Conservation (phyloP, 306 rosid genomes). For the Quercus parvula region DNA sequence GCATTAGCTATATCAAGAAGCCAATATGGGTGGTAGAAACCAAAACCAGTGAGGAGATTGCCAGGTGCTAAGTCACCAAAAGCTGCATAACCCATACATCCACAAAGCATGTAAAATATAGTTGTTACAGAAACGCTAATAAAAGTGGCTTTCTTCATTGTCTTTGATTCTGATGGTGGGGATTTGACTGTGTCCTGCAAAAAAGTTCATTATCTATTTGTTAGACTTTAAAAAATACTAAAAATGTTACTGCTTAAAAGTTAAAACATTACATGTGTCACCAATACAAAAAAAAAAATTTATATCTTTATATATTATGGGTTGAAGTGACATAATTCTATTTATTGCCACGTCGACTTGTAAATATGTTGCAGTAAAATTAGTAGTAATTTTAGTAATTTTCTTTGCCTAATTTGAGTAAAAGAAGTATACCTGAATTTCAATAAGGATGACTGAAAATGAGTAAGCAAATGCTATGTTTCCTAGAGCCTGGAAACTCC, state of each 20-base stretch:
- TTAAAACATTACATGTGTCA: too few relatives aligned
- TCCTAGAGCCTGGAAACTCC: conserved; percentile 62
- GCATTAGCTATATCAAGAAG: conserved; percentile 74
- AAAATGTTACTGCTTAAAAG: too few relatives aligned
- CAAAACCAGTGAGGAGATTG: conserved; percentile 87
- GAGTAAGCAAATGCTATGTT: conserved; percentile 65
- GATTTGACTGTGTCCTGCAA: conserved; percentile 74
- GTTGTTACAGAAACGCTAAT: conserved; percentile 61
- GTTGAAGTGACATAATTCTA: too few relatives aligned
- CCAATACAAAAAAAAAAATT: too few relatives aligned
- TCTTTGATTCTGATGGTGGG: conserved; percentile 80
- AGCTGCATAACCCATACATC: conserved; percentile 86
- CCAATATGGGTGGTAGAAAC: conserved; percentile 79
- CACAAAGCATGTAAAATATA: conserved; percentile 67
- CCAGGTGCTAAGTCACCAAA: conserved; percentile 75
- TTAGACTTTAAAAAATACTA: too few relatives aligned
- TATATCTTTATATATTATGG: too few relatives aligned
- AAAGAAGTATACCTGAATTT: conserved; percentile 47
- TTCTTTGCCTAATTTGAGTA: not conserved
- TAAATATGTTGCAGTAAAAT: too few relatives aligned
- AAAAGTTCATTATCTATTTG: not conserved
- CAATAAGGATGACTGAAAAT: conserved; percentile 55
- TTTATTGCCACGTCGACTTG: fast-evolving
- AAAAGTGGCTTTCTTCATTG: conserved; percentile 72
- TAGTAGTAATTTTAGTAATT: not conserved